A percentile compares a stretch with the other conserved stretches of the same genome.
These are phyloP conservation scores for Coniosporium tulheliwenetii DNA, from an alignment of 2,329 filamentous ascomycete genomes.

Conservation along the genomic window DNA sequence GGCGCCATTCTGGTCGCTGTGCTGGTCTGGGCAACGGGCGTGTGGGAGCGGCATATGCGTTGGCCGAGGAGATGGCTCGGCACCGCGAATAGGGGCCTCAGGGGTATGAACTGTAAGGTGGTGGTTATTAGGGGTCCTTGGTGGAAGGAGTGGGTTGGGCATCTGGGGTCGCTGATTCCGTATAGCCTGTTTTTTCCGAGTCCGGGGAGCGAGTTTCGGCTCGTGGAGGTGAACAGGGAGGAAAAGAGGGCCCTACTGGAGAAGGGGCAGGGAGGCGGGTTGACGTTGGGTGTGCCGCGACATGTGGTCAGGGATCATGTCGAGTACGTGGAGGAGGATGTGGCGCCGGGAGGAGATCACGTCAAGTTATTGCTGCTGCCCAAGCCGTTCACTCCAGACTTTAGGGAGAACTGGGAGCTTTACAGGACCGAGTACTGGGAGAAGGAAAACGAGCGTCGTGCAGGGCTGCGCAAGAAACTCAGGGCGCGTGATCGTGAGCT, in stretches of 20 bases:
- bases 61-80: constrained; percentile 89
- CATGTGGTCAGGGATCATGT: constrained; percentile 36
- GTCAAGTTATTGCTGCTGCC: constrained; percentile 81
- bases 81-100: constrained; percentile 75
- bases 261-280: not conserved
- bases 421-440: constrained; percentile 96
- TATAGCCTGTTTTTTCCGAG: constrained; percentile 56
- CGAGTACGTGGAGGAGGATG: constrained; percentile 60
- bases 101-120: constrained; percentile 91
- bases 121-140: constrained; percentile 73
- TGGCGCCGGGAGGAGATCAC: constrained; percentile 78
- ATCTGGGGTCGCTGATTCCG: constrained; percentile 53
- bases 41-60: constrained; percentile 87
- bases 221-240: constrained; percentile 45
- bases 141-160: constrained; percentile 46
- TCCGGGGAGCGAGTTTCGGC: constrained; percentile 56
- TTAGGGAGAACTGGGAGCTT: constrained; percentile 92
- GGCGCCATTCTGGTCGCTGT: constrained; percentile 76
- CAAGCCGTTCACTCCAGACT: constrained; percentile 88
- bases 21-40: constrained; percentile 85
- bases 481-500: constrained; percentile 52
- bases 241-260: constrained; percentile 15
- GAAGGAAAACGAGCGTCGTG: constrained; percentile 78
- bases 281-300: no score
- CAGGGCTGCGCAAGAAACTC: constrained; percentile 54